Conservation (phyloP, 1,284 basidiomycete species). For the Cryptococcus hybrid region DNA sequence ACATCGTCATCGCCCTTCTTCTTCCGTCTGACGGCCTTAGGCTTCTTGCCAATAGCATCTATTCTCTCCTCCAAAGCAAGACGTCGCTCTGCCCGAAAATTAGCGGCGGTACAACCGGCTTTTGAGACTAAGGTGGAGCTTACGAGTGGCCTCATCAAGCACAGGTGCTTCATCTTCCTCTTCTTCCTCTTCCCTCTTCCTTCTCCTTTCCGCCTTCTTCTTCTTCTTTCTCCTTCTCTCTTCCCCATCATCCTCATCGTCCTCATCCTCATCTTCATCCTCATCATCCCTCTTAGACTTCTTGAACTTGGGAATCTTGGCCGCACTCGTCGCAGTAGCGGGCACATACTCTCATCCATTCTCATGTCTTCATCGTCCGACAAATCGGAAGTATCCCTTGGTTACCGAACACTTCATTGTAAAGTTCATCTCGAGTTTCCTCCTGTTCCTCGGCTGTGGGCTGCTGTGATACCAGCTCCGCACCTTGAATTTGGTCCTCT, state of each 20-base stretch:
- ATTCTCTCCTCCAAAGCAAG: slow-evolving; percentile 52
- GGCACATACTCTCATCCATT: slow-evolving; percentile 59
- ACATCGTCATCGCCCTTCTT: slow-evolving; percentile 63
- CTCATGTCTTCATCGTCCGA: slow-evolving; percentile 63
- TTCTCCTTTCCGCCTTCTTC: slow-evolving; percentile 56
- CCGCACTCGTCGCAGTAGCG: slow-evolving; percentile 51
- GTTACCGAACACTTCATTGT: slow-evolving; percentile 57
- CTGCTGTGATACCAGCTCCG: background rate
- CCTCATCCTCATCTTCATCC: slow-evolving; percentile 52
- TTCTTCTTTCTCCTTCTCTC: slow-evolving; percentile 56
- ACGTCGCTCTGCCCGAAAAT: slow-evolving; percentile 18
- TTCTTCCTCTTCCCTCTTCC: slow-evolving; percentile 22
- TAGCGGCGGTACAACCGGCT: background rate
- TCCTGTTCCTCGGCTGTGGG: background rate
- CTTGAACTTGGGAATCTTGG: slow-evolving; percentile 47
- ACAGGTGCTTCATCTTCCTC: slow-evolving; percentile 46
- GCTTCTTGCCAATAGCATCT: slow-evolving; percentile 79
- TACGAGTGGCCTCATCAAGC: slow-evolving; percentile 27
- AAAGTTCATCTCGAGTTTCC: slow-evolving; percentile 7
- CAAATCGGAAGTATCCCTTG: slow-evolving; percentile 68
- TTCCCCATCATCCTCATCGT: slow-evolving; percentile 53
- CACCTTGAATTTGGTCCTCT: background rate
- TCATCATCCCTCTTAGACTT: slow-evolving; percentile 51
- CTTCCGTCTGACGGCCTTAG: slow-evolving; percentile 66
- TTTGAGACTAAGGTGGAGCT: slow-evolving; percentile 3